These are phyloP conservation scores for Trichoderma endophyticum DNA, from an alignment of 2,329 filamentous ascomycete genomes.

Conservation along the genomic window DNA sequence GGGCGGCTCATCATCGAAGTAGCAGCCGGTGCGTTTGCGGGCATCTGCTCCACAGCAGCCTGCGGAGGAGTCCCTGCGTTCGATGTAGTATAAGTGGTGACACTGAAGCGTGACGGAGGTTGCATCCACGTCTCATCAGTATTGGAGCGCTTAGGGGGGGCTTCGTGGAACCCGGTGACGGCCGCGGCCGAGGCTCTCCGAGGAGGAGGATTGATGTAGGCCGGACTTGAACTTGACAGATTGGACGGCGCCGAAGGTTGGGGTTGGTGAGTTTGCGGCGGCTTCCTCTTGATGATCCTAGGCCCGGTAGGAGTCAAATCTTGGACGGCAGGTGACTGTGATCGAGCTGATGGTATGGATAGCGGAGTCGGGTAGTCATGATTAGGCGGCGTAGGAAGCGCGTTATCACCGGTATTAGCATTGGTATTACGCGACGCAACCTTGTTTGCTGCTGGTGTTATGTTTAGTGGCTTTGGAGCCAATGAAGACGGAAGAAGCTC, in stretches of 20 bases:
- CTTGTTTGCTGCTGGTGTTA: constrained; percentile 4
- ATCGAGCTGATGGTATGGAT: constrained; percentile 12
- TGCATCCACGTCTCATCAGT: constrained; percentile 44
- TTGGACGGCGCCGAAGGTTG: not conserved
- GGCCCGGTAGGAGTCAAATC: constrained; percentile 27
- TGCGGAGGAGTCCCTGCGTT: constrained; percentile 28
- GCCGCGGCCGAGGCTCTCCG: constrained; percentile 19
- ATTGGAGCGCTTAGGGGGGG: constrained; percentile 20
- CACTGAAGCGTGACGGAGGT: constrained; percentile 60
- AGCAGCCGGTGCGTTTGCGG: not conserved
- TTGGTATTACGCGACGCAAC: constrained; percentile 16
- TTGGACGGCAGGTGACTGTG: constrained; percentile 24
- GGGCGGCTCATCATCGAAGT: constrained; percentile 33
- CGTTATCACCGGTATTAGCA: constrained; percentile 22
- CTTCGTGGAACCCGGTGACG: constrained; percentile 17
- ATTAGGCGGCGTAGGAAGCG: constrained; percentile 35
- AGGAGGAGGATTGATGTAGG: not conserved
- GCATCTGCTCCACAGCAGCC: constrained; percentile 24
- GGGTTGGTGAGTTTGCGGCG: constrained; percentile 31
- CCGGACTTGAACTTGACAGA: constrained; percentile 14
- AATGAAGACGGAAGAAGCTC: constrained; percentile 36
- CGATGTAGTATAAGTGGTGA: constrained; percentile 59
- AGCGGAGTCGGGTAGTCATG: constrained; percentile 1
- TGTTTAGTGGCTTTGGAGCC: constrained; percentile 28
- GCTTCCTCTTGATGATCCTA: constrained; percentile 47